Percentiles rank a stretch among this genome's conserved stretches.
phyloP scores from a whole-genome alignment of 495 filamentous ascomycete species.

The Amniculicola lignicola region DNA sequence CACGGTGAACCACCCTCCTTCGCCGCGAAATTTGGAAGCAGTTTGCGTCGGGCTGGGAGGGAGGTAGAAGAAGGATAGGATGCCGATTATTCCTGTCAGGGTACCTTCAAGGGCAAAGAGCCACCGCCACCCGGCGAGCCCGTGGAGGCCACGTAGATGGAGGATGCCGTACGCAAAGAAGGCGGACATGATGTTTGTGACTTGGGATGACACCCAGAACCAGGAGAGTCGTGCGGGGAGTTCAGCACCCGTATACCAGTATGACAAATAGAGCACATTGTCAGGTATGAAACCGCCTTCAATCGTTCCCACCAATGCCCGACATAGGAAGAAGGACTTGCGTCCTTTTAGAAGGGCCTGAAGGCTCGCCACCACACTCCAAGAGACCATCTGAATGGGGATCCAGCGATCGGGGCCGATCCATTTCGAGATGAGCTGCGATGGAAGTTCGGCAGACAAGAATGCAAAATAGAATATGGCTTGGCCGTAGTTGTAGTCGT shows the following conservation, averaged over 20 bases:
- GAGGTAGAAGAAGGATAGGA: constrained; percentile 64
- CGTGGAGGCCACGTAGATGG: constrained; percentile 57
- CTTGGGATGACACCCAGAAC: constrained; percentile 69
- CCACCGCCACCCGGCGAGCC: constrained; percentile 67
- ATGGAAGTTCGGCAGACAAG: constrained; percentile 23
- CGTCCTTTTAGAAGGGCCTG: constrained; percentile 17
- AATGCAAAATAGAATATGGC: constrained; percentile 18
- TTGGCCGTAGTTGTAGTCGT: constrained; percentile 21
- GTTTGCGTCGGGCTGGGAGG: constrained; percentile 71
- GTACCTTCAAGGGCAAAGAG: constrained; percentile 58
- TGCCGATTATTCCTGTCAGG: constrained; percentile 59
- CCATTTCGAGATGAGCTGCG: constrained; percentile 22
- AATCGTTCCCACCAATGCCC: constrained; percentile 14
- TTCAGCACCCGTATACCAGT: constrained; percentile 68
- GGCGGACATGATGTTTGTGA: constrained; percentile 61
- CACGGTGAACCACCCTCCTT: constrained; percentile 68
- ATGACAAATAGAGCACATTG: constrained; percentile 63
- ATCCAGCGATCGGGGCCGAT: constrained; percentile 25
- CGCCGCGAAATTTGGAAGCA: constrained; percentile 61
- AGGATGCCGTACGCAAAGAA: constrained; percentile 71
- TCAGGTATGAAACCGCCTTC: constrained; percentile 43
- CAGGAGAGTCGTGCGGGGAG: constrained; percentile 61
- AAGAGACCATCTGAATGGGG: constrained; percentile 19
- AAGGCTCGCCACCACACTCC: constrained; percentile 12
- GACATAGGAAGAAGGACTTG: constrained; percentile 1